These are phyloP conservation scores for Pseudogymnoascus sp. DNA, from an alignment of 2,329 filamentous ascomycete genomes.

Conservation along the genomic window DNA sequence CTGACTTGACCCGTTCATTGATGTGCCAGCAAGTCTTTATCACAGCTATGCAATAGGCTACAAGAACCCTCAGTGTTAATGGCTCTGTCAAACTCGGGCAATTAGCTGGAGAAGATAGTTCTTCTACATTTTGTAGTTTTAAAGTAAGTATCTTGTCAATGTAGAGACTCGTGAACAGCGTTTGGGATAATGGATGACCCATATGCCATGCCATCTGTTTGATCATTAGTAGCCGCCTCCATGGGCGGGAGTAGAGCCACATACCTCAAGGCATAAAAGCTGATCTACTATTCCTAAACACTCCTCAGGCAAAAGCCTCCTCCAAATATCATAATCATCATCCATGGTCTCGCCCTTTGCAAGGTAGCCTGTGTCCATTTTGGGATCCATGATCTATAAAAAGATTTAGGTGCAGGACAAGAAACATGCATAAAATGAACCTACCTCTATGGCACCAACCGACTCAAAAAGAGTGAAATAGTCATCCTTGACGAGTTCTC, in stretches of 20 bases:
- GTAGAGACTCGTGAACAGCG: conserved; percentile 86
- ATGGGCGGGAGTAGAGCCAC: neutral
- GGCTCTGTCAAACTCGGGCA: conserved; percentile 29
- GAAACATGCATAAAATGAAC: conserved; percentile 16
- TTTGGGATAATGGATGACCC: conserved; percentile 92
- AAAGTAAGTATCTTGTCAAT: conserved; percentile 76
- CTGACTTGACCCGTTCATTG: conserved; percentile 67
- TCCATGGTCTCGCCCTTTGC: conserved; percentile 73
- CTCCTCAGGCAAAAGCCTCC: conserved; percentile 64
- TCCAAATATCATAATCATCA: conserved; percentile 69
- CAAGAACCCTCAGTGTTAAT: conserved; percentile 57
- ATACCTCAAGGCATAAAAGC: conserved; percentile 77
- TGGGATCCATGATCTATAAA: conserved; percentile 88
- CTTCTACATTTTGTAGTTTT: conserved; percentile 53
- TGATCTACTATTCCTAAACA: conserved; percentile 92
- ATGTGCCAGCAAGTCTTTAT: conserved; percentile 78
- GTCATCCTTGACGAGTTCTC: conserved; percentile 88
- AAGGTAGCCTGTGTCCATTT: conserved; percentile 94
- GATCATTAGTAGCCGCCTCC: conserved; percentile 11
- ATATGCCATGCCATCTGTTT: conserved; percentile 87
- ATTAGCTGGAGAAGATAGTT: conserved; percentile 29
- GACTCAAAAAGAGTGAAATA: conserved; percentile 91
- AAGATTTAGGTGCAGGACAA: neutral
- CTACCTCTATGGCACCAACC: conserved; percentile 74
- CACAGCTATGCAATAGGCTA: conserved; percentile 78